Base-by-base conservation (phyloP, 2,329 filamentous ascomycete genomes). In the Cryphonectria naterciae region DNA sequence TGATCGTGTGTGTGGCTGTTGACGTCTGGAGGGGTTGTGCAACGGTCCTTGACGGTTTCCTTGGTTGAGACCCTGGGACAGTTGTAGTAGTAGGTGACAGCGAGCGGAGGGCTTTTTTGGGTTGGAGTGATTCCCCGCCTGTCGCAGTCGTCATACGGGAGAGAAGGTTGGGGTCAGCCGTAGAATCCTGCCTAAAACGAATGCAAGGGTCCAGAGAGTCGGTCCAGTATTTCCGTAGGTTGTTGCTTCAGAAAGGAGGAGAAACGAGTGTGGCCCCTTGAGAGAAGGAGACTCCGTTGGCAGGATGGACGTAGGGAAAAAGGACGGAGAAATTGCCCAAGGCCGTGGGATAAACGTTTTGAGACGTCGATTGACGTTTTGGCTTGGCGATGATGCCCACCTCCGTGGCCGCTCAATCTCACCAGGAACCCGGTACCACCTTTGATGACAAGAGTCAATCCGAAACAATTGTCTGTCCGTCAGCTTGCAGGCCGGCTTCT, bases 101-200 rank as follows among this genome's bases (percentile, higher is more conserved):
- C 63, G 58, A 35, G 49, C 61, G 60, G 65, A 65, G 25, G 43
- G 63, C 61, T 62, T 37, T 70, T 54, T n/a, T 32, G 46, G 68
- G 52, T 52, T 61, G 70, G 64, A 63, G 67, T 68, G 32, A 35
- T 65, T 8, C 60, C 67, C 67, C 41, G 61, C 41, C 69, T 68
- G 35, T 72, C 61, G 70, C 63, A 69, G 64, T 62, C 69, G 69
- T 72, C 65, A 70, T 67, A 54, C 68, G 70, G 37, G 35, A 17
- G 41, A 65, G 68, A 28, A 28, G 70, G 43, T 35, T 35, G 46
- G 46, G 43, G 62, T 22, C 17, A 6, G 63, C 35, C 39, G 46
- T 49, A 43, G 17, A 49, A 49, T 46, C 63, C 63, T 65, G 63
- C 63, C 63, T 65, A 65, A 35, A 58, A 58, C 13, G 54, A 58